Percentiles rank a stretch among this genome's conserved stretches.
Conservation (phyloP, 1,284 basidiomycete genomes). For the Bondarzewia mesenterica region DNA sequence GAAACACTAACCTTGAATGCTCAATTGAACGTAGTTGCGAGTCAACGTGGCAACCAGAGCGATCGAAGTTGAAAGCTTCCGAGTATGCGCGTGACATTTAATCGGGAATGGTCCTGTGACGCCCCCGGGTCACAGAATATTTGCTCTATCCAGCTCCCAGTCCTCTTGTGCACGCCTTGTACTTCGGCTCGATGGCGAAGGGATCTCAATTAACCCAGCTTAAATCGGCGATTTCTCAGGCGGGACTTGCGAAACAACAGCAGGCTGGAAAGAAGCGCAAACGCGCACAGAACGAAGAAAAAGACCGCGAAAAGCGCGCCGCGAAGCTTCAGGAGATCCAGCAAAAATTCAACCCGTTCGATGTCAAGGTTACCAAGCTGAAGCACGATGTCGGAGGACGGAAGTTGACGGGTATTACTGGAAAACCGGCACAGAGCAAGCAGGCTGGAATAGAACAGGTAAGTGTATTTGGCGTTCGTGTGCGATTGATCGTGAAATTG, state of each 20-base stretch:
- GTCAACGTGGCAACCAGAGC: no score
- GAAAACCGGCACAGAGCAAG: slow-evolving; percentile 81
- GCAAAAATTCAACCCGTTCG: slow-evolving; percentile 86
- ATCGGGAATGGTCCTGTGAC: not conserved
- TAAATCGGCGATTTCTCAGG: slow-evolving; percentile 72
- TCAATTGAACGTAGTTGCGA: no score
- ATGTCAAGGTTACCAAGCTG: slow-evolving; percentile 81
- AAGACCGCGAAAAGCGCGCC: slow-evolving; percentile 72
- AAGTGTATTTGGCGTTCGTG: slow-evolving; percentile 17
- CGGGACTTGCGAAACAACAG: slow-evolving; percentile 61
- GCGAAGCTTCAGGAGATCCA: slow-evolving; percentile 84
- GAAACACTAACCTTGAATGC: no score
- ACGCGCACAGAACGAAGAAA: slow-evolving; percentile 49
- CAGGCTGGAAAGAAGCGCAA: slow-evolving; percentile 57
- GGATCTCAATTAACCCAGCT: slow-evolving; percentile 84
- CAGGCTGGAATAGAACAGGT: slow-evolving; percentile 89
- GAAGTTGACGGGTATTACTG: slow-evolving; percentile 77
- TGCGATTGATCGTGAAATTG: not conserved
- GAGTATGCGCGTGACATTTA: no score
- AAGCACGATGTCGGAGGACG: slow-evolving; percentile 91
- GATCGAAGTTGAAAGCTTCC: no score
- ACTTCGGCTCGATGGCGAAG: slow-evolving; percentile 41
- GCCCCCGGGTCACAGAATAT: not conserved
- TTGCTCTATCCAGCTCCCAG: not conserved
- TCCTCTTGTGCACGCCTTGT: not conserved